Conservation (phyloP, 495 filamentous ascomycete genomes). For the Neurospora sp. region DNA sequence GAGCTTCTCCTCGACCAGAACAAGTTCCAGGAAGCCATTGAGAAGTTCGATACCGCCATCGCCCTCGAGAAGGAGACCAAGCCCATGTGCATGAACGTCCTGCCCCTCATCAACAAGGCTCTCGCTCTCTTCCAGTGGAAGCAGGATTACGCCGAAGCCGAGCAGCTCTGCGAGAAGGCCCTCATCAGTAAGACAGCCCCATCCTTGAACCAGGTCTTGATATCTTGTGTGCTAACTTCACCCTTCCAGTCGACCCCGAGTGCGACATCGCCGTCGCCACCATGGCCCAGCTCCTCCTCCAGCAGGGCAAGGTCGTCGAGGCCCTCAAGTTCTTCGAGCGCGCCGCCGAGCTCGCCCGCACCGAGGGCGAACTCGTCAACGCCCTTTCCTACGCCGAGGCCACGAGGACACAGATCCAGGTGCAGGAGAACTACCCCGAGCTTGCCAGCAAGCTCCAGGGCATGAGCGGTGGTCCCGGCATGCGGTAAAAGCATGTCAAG, state of each 20-base stretch:
- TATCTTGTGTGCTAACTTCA: slow-evolving; percentile 17
- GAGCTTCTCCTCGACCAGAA: slow-evolving; percentile 96
- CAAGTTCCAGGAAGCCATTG: slow-evolving; percentile 88
- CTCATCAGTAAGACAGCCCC: slow-evolving; percentile 68
- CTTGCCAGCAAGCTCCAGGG: slow-evolving; percentile 72
- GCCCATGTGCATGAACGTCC: slow-evolving; percentile 89
- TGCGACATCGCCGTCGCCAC: slow-evolving; percentile 98
- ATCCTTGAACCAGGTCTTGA: not conserved
- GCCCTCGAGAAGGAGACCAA: slow-evolving; percentile 95
- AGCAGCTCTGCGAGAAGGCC: slow-evolving; percentile 94
- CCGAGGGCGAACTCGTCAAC: slow-evolving; percentile 91
- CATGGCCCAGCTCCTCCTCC: slow-evolving; percentile 96
- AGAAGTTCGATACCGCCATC: slow-evolving; percentile 96
- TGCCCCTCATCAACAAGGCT: slow-evolving; percentile 97
- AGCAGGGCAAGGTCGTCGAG: slow-evolving; percentile 93
- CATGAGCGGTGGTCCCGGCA: slow-evolving; percentile 40
- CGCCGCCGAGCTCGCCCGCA: slow-evolving; percentile 89
- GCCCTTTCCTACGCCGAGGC: slow-evolving; percentile 96
- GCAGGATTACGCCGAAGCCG: slow-evolving; percentile 87
- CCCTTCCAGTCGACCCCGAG: slow-evolving; percentile 82
- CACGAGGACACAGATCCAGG: slow-evolving; percentile 91
- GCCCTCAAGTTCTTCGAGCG: slow-evolving; percentile 96
- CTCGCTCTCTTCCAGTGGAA: slow-evolving; percentile 96
- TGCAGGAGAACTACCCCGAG: slow-evolving; percentile 97
- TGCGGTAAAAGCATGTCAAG: slow-evolving; percentile 11